Percentiles rank a stretch among this genome's conserved stretches.
phyloP scores from a whole-genome alignment of 129 eudicot species.

The Tanacetum coccineum region DNA sequence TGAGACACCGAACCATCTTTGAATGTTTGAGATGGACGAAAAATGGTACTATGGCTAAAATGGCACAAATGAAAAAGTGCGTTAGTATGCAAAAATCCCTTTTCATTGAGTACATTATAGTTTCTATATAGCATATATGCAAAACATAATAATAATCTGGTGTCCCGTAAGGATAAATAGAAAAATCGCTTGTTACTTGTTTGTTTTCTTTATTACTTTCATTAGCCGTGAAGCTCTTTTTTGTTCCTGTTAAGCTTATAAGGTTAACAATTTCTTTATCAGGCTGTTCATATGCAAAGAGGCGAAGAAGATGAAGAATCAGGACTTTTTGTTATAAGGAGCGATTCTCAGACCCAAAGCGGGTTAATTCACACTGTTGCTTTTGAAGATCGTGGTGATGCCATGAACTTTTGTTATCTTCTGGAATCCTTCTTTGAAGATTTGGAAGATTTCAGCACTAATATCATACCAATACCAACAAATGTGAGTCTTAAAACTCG shows the following conservation, averaged over 20 bases:
- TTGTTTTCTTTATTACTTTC: background rate
- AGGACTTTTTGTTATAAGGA: conserved; percentile 52
- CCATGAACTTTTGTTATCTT: conserved; percentile 75
- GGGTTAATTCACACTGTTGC: conserved; percentile 54
- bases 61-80: no score
- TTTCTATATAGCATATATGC: no score
- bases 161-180: no score
- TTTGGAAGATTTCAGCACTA: conserved; percentile 47
- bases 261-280: conserved; percentile 14
- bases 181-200: background rate
- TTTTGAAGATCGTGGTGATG: conserved; percentile 81
- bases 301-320: conserved; percentile 36
- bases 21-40: no score
- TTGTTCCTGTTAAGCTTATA: background rate
- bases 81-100: no score
- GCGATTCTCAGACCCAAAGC: conserved; percentile 25
- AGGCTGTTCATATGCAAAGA: conserved; percentile 72
- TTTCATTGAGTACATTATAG: no score
- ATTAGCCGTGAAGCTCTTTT: no score
- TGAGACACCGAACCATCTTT: no score
- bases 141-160: no score
- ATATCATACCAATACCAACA: conserved; percentile 52
- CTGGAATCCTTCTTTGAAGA: conserved; percentile 71
- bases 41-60: no score
- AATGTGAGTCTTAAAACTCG: conserved; percentile 44